phyloP scores from a whole-genome alignment of 2,329 filamentous ascomycete genomes.

The Ophiostoma piceae region DNA sequence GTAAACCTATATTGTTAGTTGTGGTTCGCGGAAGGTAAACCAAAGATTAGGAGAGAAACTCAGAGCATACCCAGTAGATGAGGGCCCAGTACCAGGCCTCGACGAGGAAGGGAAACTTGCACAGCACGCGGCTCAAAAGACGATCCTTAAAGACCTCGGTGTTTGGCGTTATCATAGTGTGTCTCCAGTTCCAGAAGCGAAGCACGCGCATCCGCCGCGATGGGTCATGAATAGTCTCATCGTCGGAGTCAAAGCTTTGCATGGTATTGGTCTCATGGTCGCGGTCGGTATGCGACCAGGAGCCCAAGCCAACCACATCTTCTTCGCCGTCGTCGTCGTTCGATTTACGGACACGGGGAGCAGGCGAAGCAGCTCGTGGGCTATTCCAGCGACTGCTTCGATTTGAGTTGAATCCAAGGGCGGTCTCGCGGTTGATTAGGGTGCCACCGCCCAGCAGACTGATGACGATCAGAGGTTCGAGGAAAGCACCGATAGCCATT shows the following conservation, averaged over 20 bases:
- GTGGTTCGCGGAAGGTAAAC: neutral
- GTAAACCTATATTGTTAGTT: constrained; percentile 51
- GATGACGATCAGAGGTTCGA: constrained; percentile 59
- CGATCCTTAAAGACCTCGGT: constrained; percentile 55
- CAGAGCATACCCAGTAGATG: constrained; percentile 63
- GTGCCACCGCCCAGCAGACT: constrained; percentile 56
- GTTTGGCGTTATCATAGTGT: constrained; percentile 54
- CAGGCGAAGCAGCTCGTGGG: constrained; percentile 27
- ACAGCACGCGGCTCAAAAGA: constrained; percentile 58
- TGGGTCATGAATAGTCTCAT: constrained; percentile 7
- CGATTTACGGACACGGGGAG: constrained; percentile 27
- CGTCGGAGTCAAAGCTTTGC: neutral
- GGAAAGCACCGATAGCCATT: constrained; percentile 48
- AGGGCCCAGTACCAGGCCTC: constrained; percentile 75
- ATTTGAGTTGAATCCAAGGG: constrained; percentile 23
- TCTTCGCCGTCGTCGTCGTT: constrained; percentile 23
- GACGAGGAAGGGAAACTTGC: constrained; percentile 64
- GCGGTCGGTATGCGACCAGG: neutral
- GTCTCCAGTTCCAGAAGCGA: constrained; percentile 41
- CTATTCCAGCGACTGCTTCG: constrained; percentile 21
- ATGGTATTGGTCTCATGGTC: neutral
- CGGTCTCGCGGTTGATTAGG: constrained; percentile 52
- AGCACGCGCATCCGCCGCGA: constrained; percentile 28
- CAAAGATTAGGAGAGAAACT: neutral
- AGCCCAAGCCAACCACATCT: neutral